phyloP scores from a whole-genome alignment of 257 asterid species.

The Przewalskia tangutica region DNA sequence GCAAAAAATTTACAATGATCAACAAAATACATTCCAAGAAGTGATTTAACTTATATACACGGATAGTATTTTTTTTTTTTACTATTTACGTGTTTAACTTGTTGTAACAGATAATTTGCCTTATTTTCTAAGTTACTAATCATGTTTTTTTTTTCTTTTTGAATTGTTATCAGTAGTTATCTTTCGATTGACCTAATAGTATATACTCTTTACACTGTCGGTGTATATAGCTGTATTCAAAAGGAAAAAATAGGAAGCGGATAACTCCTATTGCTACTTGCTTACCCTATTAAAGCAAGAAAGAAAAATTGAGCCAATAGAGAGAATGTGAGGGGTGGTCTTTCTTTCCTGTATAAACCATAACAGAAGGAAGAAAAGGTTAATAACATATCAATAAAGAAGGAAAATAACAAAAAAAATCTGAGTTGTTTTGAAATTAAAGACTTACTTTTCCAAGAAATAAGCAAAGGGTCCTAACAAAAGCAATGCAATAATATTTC shows the following conservation, averaged over 20 bases:
- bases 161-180: neutral
- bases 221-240: neutral
- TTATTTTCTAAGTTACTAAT: neutral
- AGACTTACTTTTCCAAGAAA: slow-evolving; percentile 60
- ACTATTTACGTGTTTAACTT: neutral
- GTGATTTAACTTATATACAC: neutral
- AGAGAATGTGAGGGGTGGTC: slow-evolving; percentile 76
- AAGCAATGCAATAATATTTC: slow-evolving; percentile 63
- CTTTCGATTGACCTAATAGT: neutral
- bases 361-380: neutral
- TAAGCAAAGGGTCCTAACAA: slow-evolving; percentile 73
- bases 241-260: neutral
- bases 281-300: slow-evolving; percentile 72
- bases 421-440: neutral
- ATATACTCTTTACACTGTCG: neutral
- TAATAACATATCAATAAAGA: neutral
- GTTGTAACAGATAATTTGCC: neutral
- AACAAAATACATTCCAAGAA: neutral
- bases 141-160: neutral
- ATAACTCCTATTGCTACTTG: neutral
- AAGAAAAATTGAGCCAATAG: slow-evolving; percentile 67
- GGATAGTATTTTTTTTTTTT: too few species aligned
- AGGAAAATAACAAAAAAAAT: neutral
- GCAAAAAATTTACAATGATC: neutral
- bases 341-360: slow-evolving; percentile 50